Percentiles rank a stretch among this genome's conserved stretches.
These are phyloP conservation scores for Pelargonium cotyledonis DNA, from an alignment of 441 rosid genomes.

Conservation along the genomic window DNA sequence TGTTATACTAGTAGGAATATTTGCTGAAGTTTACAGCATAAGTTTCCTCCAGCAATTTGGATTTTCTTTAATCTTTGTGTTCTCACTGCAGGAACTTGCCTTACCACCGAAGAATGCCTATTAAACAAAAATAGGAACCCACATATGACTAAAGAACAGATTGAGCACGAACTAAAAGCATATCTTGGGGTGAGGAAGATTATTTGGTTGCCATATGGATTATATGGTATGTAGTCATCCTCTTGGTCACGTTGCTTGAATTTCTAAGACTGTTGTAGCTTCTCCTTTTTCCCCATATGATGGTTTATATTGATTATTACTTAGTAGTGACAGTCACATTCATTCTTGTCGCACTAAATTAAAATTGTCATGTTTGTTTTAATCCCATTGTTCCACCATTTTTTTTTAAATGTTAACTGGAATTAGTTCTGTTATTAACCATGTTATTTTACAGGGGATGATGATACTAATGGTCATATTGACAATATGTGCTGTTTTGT, in stretches of 20 bases:
- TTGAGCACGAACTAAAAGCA: conserved; percentile 62
- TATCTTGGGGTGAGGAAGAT: conserved; percentile 65
- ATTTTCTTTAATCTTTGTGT: neutral
- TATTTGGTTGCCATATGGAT: conserved; percentile 84
- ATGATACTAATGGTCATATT: conserved; percentile 90
- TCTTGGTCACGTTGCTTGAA: conserved; percentile 1
- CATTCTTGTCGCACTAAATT: neutral
- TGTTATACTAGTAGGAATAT: no score
- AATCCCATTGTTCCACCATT: neutral
- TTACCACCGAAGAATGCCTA: conserved; percentile 89
- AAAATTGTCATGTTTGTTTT: neutral
- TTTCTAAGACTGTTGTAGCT: conserved; percentile 4
- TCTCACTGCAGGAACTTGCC: conserved; percentile 65
- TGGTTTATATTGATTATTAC: neutral
- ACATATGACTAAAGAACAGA: conserved; percentile 59
- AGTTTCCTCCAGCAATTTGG: no score
- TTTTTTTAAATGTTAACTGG: neutral
- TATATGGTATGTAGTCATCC: conserved; percentile 43
- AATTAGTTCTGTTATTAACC: conserved; percentile 1
- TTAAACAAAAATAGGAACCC: conserved; percentile 84
- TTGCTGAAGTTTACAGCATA: no score
- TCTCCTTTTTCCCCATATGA: neutral
- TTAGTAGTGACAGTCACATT: neutral
- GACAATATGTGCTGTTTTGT: conserved; percentile 94
- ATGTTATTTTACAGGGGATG: conserved; percentile 57